These are phyloP conservation scores for Citrus mangshanensis DNA, from an alignment of 345 rosid species.

Conservation along the genomic window DNA sequence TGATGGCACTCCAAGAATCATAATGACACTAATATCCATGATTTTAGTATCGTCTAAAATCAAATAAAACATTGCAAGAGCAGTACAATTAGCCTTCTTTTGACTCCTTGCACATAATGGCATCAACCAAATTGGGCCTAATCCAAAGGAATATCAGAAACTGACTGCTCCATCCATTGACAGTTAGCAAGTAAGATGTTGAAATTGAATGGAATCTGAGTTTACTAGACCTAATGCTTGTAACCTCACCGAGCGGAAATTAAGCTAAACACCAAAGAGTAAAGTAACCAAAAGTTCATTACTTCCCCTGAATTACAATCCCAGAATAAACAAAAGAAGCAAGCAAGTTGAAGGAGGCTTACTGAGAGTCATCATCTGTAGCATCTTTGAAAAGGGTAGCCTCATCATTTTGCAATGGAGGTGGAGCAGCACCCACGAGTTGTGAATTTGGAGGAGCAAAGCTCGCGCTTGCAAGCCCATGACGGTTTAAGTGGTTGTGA, in stretches of 20 bases:
- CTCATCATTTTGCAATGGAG: slow-evolving; percentile 9
- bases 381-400: background rate
- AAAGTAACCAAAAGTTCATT: background rate
- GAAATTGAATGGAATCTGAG: background rate
- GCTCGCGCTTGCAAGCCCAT: slow-evolving; percentile 1
- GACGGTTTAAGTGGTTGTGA: background rate
- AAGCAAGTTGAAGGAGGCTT: slow-evolving; percentile 6
- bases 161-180: background rate
- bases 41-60: too few species aligned
- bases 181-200: background rate
- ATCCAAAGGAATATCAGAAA: background rate
- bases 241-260: background rate
- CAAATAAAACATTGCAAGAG: too few species aligned
- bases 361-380: slow-evolving; percentile 13
- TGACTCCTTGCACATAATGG: background rate
- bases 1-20: background rate
- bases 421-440: background rate
- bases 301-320: background rate
- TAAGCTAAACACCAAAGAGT: background rate
- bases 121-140: background rate
- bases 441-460: slow-evolving; percentile 4
- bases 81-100: background rate
- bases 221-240: background rate
- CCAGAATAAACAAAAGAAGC: background rate
- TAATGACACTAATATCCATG: background rate